Conservation (phyloP, 1,139 yeast species). For the Blastobotrys illinoisensis region DNA sequence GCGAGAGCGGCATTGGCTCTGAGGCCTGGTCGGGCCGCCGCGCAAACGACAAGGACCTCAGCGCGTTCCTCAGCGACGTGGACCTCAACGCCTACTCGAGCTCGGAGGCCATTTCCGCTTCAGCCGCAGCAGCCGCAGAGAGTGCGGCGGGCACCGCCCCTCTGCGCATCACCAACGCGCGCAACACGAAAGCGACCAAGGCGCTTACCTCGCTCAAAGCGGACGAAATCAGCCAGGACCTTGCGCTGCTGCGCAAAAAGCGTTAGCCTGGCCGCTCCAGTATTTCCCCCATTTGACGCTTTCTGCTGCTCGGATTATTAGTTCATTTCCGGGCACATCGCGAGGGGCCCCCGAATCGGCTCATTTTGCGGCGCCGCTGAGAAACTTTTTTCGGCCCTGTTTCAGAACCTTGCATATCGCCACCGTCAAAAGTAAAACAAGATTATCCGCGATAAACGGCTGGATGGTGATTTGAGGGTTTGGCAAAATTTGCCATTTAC, state of each 20-base stretch:
- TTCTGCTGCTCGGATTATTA: too few species aligned
- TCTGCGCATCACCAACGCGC: conserved; percentile 2
- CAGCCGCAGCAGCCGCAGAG: conserved; percentile 6
- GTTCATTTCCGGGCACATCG: neutral
- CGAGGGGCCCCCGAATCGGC: neutral
- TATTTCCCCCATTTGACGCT: too few species aligned
- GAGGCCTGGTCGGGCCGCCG: neutral
- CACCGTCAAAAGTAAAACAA: neutral
- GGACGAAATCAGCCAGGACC: conserved; percentile 11
- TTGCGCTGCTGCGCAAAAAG: conserved; percentile 4
- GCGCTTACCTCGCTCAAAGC: conserved; percentile 12
- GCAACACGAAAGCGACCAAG: conserved; percentile 11
- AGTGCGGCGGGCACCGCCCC: conserved; percentile 2
- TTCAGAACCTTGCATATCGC: neutral
- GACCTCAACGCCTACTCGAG: conserved; percentile 14
- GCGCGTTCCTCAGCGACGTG: conserved; percentile 16
- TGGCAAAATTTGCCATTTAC: neutral
- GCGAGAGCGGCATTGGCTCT: conserved; percentile 7
- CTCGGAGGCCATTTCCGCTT: neutral
- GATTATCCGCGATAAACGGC: neutral
- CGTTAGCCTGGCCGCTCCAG: neutral
- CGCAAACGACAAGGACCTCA: conserved; percentile 12
- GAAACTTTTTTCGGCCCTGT: neutral
- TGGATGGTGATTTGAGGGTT: neutral
- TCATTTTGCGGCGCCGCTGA: neutral